Percentiles rank a stretch among this genome's conserved stretches.
Conservation (phyloP, 805 yeast species). For the Ogataea naganishii region DNA sequence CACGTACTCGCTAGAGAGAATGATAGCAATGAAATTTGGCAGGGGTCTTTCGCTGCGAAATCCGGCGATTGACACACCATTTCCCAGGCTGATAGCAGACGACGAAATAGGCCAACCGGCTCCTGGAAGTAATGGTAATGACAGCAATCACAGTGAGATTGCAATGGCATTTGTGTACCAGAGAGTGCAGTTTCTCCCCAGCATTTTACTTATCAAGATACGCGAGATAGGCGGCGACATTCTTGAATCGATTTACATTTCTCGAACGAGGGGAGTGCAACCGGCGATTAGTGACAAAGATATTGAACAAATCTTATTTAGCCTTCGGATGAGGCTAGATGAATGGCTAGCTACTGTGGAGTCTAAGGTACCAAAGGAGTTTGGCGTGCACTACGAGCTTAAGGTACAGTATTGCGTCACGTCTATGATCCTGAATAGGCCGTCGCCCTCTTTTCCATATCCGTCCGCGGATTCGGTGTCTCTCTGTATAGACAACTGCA, state of each 20-base stretch:
- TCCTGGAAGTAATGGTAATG: too few species aligned
- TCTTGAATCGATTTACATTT: slow-evolving; percentile 16
- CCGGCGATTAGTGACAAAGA: slow-evolving; percentile 13
- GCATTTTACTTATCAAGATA: slow-evolving; percentile 10
- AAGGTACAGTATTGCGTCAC: slow-evolving; percentile 12
- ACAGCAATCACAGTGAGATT: too few species aligned
- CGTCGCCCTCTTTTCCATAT: slow-evolving; percentile 15
- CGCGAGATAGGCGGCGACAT: slow-evolving; percentile 14
- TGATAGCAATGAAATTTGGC: slow-evolving; percentile 18
- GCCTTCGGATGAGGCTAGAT: slow-evolving; percentile 8
- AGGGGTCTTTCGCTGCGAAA: slow-evolving; percentile 16
- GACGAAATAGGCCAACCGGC: slow-evolving; percentile 8
- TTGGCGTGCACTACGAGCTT: slow-evolving; percentile 11
- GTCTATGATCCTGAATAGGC: slow-evolving; percentile 13
- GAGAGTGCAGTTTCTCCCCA: slow-evolving; percentile 12
- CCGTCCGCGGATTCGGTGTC: slow-evolving; percentile 10
- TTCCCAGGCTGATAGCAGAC: slow-evolving; percentile 12
- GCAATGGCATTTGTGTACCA: slow-evolving; percentile 4
- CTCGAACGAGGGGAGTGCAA: slow-evolving; percentile 12
- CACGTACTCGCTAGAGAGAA: slow-evolving; percentile 15
- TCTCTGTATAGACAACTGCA: slow-evolving; percentile 12
- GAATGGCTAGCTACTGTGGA: slow-evolving; percentile 13
- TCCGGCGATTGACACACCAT: slow-evolving; percentile 18
- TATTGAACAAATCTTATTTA: slow-evolving; percentile 4
- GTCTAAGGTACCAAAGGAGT: slow-evolving; percentile 8